Evolutionary conservation across 2,329 filamentous ascomycete species (phyloP).

Genomic region (Fusarium sp.): DNA sequence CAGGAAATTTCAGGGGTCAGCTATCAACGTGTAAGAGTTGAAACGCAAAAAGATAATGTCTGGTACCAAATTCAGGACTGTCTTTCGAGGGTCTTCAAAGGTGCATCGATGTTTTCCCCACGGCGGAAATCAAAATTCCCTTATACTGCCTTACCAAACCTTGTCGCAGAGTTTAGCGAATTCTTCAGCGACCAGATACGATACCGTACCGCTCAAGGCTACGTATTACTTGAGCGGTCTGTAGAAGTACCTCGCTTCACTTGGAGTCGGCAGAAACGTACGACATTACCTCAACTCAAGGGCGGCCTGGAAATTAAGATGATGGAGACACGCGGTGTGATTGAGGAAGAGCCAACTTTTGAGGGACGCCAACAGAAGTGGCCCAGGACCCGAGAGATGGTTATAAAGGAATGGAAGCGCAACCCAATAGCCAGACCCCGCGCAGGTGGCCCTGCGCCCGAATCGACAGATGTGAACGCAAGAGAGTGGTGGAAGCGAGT

Average conservation of each 20-base stretch:
- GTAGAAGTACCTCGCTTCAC: slow-evolving; percentile 39
- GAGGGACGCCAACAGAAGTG: slow-evolving; percentile 33
- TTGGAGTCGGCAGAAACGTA: slow-evolving; percentile 41
- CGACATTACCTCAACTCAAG: slow-evolving; percentile 49
- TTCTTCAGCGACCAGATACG: slow-evolving; percentile 51
- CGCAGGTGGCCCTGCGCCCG: slow-evolving; percentile 41
- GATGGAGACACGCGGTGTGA: slow-evolving; percentile 29
- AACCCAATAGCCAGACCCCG: slow-evolving; percentile 40
- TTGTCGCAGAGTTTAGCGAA: slow-evolving; percentile 53
- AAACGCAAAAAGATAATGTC: slow-evolving; percentile 52
- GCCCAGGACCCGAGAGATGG: slow-evolving; percentile 43
- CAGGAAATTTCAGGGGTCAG: slow-evolving; percentile 35
- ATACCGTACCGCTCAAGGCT: slow-evolving; percentile 54
- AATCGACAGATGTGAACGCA: slow-evolving; percentile 26
- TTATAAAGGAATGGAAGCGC: slow-evolving; percentile 46
- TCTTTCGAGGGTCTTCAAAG: slow-evolving; percentile 48
- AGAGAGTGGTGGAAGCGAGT: slow-evolving; percentile 50
- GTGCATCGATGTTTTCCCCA: slow-evolving; percentile 38
- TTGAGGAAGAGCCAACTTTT: slow-evolving; percentile 29
- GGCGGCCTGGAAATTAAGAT: slow-evolving; percentile 24
- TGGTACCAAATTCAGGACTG: slow-evolving; percentile 51
- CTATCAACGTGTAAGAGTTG: slow-evolving; percentile 48
- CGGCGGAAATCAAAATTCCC: slow-evolving; percentile 45
- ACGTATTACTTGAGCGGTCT: slow-evolving; percentile 47
- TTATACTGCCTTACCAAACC: slow-evolving; percentile 47